These are phyloP conservation scores for Neopestalotiopsis sp. DNA, from an alignment of 2,329 filamentous ascomycete species.

Conservation along the genomic window DNA sequence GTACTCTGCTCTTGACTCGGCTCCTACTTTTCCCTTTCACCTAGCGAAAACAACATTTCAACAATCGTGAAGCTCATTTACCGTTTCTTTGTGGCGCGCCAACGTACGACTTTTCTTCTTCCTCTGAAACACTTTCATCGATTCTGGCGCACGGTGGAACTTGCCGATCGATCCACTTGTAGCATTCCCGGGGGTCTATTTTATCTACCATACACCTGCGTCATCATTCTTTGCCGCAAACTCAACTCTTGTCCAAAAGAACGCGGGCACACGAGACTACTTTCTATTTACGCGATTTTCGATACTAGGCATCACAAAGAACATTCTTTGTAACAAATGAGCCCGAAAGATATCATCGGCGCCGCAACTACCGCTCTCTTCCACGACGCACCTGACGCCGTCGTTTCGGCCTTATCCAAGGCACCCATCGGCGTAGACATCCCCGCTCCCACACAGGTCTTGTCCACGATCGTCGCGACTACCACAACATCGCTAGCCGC, in stretches of 20 bases:
- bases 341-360: constrained; percentile 28
- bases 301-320: neutral
- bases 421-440: constrained; percentile 29
- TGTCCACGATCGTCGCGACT: constrained; percentile 28
- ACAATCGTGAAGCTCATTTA: neutral
- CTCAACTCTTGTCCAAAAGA: constrained; percentile 1
- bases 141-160: neutral
- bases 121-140: constrained; percentile 11
- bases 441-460: constrained; percentile 24
- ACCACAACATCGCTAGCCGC: constrained; percentile 29
- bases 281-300: constrained; percentile 13
- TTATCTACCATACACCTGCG: neutral
- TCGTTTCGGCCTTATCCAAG: constrained; percentile 26
- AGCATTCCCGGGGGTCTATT: constrained; percentile 1
- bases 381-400: constrained; percentile 24
- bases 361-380: constrained; percentile 19
- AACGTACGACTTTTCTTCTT: constrained; percentile 8
- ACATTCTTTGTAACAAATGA: constrained; percentile 22
- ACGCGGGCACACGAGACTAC: neutral
- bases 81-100: constrained; percentile 2
- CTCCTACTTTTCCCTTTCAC: neutral
- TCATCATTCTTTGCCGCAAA: neutral
- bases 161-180: neutral
- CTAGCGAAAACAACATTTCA: neutral
- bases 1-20: neutral